Evolutionary conservation across 2,329 filamentous ascomycete species (phyloP), one percentile per base, ranked within the genome.

Genomic region (Seiridium unicorne): DNA sequence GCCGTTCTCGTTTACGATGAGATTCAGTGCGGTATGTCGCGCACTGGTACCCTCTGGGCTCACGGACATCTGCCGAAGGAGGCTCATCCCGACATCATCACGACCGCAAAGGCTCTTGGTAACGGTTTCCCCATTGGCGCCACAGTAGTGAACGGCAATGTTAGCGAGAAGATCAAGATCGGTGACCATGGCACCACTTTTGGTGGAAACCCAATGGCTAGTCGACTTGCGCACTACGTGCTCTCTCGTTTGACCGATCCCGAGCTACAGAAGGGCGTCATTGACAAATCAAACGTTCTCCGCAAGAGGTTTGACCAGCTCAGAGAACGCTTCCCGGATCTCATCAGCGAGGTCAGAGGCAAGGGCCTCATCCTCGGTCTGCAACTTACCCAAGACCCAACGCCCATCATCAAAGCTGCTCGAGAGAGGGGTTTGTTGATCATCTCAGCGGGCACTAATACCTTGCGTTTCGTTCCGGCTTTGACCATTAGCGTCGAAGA

Each of bases 101-200:
- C 94, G 11, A 94, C 91, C 0, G 95, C 95, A 60, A 99, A 99
- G 80, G 95, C 95, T 1, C 87, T 99, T 2, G 95, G 95, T 13
- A 99, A 99, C 71, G 95, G 95, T 4, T 94, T 97, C 75, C 95
- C 95, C 53, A 93, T 99, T 66, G 95, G 92, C 55, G 95, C 95
- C 5, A 91, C 90, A 4, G 84, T 86, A 57, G 81, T 84, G 42
- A 84, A 79, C 64, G 70, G 70, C 59, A 79, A 82, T 32, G 91
- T 96, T 1, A 88, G 86, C 35, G 83, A 88, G 57, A 87, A 88
- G 69, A 84, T 86, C 67, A 78, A 80, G 66, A 73, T 83, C 38
- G 92, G 93, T 61, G 93, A 97, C 74, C 93, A 97, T 76, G 93
- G 93, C 55, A 97, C 93, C 13, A 97, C 93, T 0, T 97, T 96